phyloP scores from a whole-genome alignment of 2,329 filamentous ascomycete species.

The Penicillium sp. region DNA sequence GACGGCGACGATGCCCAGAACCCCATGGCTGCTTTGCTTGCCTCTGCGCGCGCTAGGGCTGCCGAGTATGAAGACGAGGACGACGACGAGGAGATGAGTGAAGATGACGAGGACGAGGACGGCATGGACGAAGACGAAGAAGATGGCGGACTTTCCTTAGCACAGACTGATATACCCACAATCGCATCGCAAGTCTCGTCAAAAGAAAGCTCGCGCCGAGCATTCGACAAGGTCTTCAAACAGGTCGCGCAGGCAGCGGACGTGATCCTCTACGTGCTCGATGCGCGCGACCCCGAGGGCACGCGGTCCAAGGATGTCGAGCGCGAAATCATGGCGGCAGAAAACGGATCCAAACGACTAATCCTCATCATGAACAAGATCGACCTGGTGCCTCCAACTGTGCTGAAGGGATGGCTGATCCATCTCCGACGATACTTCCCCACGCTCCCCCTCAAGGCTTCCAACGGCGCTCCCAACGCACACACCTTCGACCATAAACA shows the following conservation, averaged over 20 bases:
- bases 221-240: constrained; percentile 96
- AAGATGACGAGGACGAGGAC: constrained; percentile 52
- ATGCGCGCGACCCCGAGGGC: constrained; percentile 85
- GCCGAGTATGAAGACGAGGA: constrained; percentile 45
- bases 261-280: constrained; percentile 87
- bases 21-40: constrained; percentile 41
- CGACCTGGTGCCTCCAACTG: constrained; percentile 76
- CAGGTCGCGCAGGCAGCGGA: constrained; percentile 84
- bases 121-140: constrained; percentile 49
- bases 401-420: constrained; percentile 78
- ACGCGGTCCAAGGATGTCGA: constrained; percentile 89
- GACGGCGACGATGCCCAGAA: constrained; percentile 55
- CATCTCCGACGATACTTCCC: constrained; percentile 88
- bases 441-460: constrained; percentile 82
- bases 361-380: constrained; percentile 96
- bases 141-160: constrained; percentile 45
- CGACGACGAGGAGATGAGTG: constrained; percentile 45
- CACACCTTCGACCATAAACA: constrained; percentile 91
- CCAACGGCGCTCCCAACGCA: constrained; percentile 75
- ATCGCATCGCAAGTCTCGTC: constrained; percentile 26
- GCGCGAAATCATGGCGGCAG: constrained; percentile 84
- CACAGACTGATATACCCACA: constrained; percentile 49
- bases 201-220: constrained; percentile 69
- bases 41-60: constrained; percentile 40
- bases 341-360: constrained; percentile 75